These are phyloP conservation scores for Mycena latifolia DNA, from an alignment of 768 basidiomycete genomes.

Conservation along the genomic window DNA sequence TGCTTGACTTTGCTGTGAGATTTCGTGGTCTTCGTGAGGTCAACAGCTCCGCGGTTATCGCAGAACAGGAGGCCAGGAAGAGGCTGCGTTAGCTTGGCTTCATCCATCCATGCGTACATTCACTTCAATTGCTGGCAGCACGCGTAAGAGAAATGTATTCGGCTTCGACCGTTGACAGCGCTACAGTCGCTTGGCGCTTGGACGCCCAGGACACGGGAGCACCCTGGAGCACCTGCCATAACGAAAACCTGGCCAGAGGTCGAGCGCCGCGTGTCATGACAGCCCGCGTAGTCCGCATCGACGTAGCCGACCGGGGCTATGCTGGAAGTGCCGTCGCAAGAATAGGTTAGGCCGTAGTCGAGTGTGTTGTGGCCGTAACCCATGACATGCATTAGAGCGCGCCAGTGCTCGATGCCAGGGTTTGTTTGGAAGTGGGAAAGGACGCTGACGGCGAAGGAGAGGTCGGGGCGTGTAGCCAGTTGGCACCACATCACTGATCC, in stretches of 20 bases:
- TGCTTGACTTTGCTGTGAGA: slow-evolving; percentile 5
- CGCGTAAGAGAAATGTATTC: background rate
- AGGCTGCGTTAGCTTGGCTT: no score
- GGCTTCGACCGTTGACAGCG: background rate
- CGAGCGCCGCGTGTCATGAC: slow-evolving; percentile 38
- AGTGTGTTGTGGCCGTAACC: no score
- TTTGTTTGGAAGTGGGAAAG: no score
- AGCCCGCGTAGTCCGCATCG: no score
- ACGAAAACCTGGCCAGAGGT: slow-evolving; percentile 41
- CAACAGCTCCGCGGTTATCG: slow-evolving; percentile 11
- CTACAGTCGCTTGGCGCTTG: background rate
- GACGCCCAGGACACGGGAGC: slow-evolving; percentile 41
- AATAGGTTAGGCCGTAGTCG: no score
- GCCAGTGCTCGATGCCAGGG: no score
- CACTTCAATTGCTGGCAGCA: background rate
- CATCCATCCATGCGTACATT: slow-evolving; percentile 19
- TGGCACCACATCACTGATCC: no score
- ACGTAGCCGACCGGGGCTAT: no score
- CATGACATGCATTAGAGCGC: no score
- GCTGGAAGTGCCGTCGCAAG: no score
- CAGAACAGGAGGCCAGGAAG: background rate
- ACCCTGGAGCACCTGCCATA: slow-evolving; percentile 36
- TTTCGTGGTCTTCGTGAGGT: slow-evolving; percentile 4
- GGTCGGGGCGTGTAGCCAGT: no score
- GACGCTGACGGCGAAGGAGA: no score